These are phyloP conservation scores for Auriscalpium microsporum DNA, from an alignment of 768 basidiomycete genomes.

Conservation along the genomic window DNA sequence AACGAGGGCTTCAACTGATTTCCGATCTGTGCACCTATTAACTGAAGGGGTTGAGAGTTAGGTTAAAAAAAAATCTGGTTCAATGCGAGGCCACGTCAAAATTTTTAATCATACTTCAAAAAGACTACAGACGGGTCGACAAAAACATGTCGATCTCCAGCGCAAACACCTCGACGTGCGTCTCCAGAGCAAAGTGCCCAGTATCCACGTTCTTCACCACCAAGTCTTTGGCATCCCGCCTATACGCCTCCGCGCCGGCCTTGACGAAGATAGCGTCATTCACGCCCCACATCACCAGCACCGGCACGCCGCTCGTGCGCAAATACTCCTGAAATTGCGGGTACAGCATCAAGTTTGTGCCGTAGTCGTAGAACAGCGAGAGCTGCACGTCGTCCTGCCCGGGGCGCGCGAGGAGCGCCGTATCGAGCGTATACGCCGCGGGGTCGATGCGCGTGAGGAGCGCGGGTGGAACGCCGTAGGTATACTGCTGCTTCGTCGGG, in stretches of 20 bases:
- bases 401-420: slow-evolving; percentile 29
- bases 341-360: slow-evolving; percentile 35
- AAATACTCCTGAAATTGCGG: slow-evolving; percentile 39
- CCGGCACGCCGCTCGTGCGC: slow-evolving; percentile 28
- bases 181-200: slow-evolving; percentile 36
- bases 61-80: too few species aligned
- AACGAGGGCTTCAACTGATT: slow-evolving; percentile 46
- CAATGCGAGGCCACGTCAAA: too few species aligned
- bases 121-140: neutral
- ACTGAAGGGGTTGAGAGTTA: too few species aligned
- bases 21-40: too few species aligned
- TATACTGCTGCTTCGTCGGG: slow-evolving; percentile 31
- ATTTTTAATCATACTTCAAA: too few species aligned
- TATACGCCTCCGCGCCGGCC: slow-evolving; percentile 37
- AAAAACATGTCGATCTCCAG: slow-evolving; percentile 11
- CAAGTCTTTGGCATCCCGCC: slow-evolving; percentile 28
- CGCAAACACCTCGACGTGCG: slow-evolving; percentile 23
- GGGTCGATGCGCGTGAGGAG: slow-evolving; percentile 27
- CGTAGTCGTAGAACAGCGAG: slow-evolving; percentile 33
- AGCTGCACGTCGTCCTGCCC: slow-evolving; percentile 37
- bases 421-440: slow-evolving; percentile 36
- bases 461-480: slow-evolving; percentile 24
- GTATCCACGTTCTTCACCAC: slow-evolving; percentile 33
- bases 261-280: slow-evolving; percentile 36
- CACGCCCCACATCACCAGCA: slow-evolving; percentile 42